Percentiles rank a stretch among this genome's conserved stretches.
Conservation (phyloP, 2,329 filamentous ascomycete genomes). For the Colletotrichum destructivum region DNA sequence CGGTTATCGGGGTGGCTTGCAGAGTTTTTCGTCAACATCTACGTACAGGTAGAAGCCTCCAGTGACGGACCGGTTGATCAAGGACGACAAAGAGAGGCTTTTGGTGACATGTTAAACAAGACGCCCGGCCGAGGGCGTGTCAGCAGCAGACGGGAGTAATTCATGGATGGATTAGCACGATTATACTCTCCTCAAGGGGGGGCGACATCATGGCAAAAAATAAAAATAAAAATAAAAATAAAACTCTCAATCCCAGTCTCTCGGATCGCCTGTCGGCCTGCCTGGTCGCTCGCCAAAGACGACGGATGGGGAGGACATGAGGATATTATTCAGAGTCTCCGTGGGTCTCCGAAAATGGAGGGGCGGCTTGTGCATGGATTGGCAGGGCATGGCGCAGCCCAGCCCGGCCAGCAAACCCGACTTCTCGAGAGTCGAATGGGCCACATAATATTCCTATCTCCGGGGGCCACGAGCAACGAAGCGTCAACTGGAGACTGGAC, state of each 20-base stretch:
- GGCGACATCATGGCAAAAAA: no score
- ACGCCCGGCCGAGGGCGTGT: neutral
- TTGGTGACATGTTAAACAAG: neutral
- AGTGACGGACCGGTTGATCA: no score
- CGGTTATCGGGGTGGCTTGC: constrained; percentile 17
- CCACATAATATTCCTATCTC: neutral
- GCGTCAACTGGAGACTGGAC: neutral
- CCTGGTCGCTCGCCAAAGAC: constrained; percentile 22
- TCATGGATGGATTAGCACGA: neutral
- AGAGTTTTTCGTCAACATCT: constrained; percentile 1
- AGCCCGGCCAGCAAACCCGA: neutral
- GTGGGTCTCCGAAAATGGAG: constrained; percentile 33
- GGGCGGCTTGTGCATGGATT: constrained; percentile 18
- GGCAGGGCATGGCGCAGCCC: constrained; percentile 9
- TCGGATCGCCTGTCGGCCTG: constrained; percentile 6
- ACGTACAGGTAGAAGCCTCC: neutral
- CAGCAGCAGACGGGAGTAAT: neutral
- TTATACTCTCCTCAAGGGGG: neutral
- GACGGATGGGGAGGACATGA: constrained; percentile 33
- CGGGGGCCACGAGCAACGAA: neutral
- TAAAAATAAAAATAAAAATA: no score
- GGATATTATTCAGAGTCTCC: constrained; percentile 39
- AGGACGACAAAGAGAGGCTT: neutral
- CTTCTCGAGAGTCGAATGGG: neutral
- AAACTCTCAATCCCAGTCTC: neutral